Evolutionary conservation across 768 basidiomycete genomes (phyloP).

Genomic region (Kwoniella botswanensis): DNA sequence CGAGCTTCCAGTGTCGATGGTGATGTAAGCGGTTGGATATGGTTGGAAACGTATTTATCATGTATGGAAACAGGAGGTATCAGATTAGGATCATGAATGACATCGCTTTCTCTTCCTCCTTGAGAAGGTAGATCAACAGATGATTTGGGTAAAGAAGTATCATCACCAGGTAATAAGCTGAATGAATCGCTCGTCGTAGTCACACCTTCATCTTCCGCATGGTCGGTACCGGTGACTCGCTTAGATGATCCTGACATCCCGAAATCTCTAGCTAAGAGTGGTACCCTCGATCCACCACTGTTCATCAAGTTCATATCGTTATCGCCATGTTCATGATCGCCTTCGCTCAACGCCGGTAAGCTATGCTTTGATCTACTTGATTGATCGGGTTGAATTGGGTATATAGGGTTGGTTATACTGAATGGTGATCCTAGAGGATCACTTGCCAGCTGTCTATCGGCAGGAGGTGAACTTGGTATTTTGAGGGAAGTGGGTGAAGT

Average conservation of each 20-base stretch:
- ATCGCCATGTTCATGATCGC: not conserved
- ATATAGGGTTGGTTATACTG: slow-evolving; percentile 6
- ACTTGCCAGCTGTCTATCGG: not conserved
- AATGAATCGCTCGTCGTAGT: slow-evolving; percentile 24
- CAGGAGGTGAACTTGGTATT: not conserved
- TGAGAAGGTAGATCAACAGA: slow-evolving; percentile 2
- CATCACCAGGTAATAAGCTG: slow-evolving; percentile 12
- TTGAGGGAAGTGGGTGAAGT: not conserved
- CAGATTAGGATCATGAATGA: slow-evolving; percentile 9
- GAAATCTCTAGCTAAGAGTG: slow-evolving; percentile 23
- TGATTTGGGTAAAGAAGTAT: slow-evolving; percentile 15
- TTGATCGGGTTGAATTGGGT: not conserved
- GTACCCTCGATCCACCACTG: slow-evolving; percentile 12
- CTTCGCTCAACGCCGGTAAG: slow-evolving; percentile 13
- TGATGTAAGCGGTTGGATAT: slow-evolving; percentile 30
- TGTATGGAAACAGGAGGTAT: slow-evolving; percentile 39
- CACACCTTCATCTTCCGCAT: not conserved
- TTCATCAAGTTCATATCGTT: not conserved
- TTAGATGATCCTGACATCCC: slow-evolving; percentile 7
- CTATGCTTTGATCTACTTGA: not conserved
- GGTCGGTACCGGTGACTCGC: not conserved
- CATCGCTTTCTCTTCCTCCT: not conserved
- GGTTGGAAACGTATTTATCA: slow-evolving; percentile 40
- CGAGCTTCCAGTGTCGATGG: slow-evolving; percentile 7
- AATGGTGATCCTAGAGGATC: slow-evolving; percentile 21